Base-by-base conservation (phyloP, 139 green algal genomes). In the Coelastrella sp. region DNA sequence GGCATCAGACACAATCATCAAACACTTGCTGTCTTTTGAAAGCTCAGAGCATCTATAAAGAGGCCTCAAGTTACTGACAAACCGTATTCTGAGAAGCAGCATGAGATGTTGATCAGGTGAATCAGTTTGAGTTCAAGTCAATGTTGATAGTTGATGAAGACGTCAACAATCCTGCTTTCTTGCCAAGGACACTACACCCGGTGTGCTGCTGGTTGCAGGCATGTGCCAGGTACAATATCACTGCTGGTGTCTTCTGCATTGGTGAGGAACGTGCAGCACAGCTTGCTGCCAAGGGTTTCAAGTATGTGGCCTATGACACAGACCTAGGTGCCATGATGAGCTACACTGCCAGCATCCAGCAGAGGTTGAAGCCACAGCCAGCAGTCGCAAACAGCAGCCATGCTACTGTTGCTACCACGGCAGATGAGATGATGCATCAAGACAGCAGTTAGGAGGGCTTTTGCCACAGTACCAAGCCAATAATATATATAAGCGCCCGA, bases 171-270 rank as follows among this genome's bases (percentile, higher is more conserved):
- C 35, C 35, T 49, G 35, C 1, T 49, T 1, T 49, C 35, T 49
- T 49, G n/a, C n/a, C n/a, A 68, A 70, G 12, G 9, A 70, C 63
- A 70, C n/a, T n/a, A 70, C 6, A 12, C 63, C 1, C 70, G n/a
- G 8, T 27, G 17, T 78, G 6, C 17, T 78, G 70, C 70, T 12
- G 17, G 57, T 27, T 73, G 27, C 72, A 89, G 75, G 76, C 87
- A 8, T 90, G 87, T 73, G 24, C 22, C 7, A 84, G 78, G 60
- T 84, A 84, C 24, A 57, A 65, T 22, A 56, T 90, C 5, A 80
- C 60, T 25, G 57, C 87, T 14, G 87, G 87, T 57, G 87, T 85
- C 27, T 90, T 90, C 61, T 90, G 87, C 87, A 72, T 90, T 57
- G 87, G 87, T 20, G 35, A 86, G 49, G 87, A 49, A n/a, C 61